Evolutionary conservation across 2,329 filamentous ascomycete genomes (phyloP).

Genomic region (Exutisphaerella laricina): DNA sequence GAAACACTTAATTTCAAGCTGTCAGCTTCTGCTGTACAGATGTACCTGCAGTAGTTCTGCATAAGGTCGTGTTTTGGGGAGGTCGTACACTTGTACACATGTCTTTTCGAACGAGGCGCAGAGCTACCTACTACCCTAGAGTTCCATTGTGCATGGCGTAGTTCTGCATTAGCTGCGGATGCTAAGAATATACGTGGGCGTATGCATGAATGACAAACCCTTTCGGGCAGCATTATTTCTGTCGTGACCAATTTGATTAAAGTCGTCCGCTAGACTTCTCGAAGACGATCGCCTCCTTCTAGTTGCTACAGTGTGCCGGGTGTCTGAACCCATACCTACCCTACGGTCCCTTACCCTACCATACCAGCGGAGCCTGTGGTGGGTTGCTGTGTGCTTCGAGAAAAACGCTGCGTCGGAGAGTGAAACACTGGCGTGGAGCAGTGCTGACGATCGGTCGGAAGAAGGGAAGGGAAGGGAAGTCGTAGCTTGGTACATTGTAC

Average conservation of each 20-base stretch:
- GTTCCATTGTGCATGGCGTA: conserved; percentile 7
- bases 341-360: no score
- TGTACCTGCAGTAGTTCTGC: conserved; percentile 21
- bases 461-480: conserved; percentile 2
- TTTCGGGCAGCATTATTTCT: conserved; percentile 2
- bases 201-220: conserved; percentile 1
- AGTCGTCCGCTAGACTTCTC: no score
- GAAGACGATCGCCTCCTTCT: conserved; percentile 17
- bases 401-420: conserved; percentile 13
- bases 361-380: conserved; percentile 3
- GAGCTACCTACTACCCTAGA: conserved; percentile 3
- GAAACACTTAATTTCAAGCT: no score
- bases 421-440: conserved; percentile 23
- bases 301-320: conserved; percentile 13
- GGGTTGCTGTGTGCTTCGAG: conserved; percentile 7
- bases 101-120: conserved; percentile 4
- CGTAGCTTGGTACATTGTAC: no score
- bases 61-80: conserved; percentile 8
- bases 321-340: no score
- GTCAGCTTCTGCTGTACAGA: conserved; percentile 7
- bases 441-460: neutral
- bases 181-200: conserved; percentile 6
- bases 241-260: conserved; percentile 1
- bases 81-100: no score
- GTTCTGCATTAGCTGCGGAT: conserved; percentile 8